These are phyloP conservation scores for Artemisia tridentata DNA, from an alignment of 129 eudicot species.

Conservation along the genomic window DNA sequence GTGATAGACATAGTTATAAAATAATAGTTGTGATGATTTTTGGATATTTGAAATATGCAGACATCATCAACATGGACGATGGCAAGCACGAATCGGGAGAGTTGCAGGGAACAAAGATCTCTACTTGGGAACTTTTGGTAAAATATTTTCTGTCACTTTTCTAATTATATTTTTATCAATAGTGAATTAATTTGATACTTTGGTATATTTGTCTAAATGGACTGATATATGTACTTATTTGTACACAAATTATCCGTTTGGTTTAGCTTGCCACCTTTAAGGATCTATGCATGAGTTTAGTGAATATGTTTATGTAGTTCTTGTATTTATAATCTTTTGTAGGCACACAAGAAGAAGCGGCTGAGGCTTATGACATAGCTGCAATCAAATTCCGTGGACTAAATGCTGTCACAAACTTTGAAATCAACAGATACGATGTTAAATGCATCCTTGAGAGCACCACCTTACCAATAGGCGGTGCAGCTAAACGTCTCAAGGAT, in stretches of 20 bases:
- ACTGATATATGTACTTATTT: too few relatives aligned
- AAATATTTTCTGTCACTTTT: neutral
- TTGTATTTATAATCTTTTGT: neutral
- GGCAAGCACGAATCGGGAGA: slow-evolving; percentile 99
- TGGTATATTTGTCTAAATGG: too few relatives aligned
- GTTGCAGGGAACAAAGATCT: slow-evolving; percentile 98
- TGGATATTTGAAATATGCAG: slow-evolving; percentile 29
- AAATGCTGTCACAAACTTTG: slow-evolving; percentile 89
- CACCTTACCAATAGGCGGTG: slow-evolving; percentile 80
- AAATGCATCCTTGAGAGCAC: slow-evolving; percentile 80
- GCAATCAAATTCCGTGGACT: slow-evolving; percentile 89
- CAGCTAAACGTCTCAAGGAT: slow-evolving; percentile 79
- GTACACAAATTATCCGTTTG: too few relatives aligned
- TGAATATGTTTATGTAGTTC: neutral
- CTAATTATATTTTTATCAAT: too few relatives aligned
- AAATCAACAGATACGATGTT: slow-evolving; percentile 80
- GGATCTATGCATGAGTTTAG: too few relatives aligned
- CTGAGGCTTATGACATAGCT: slow-evolving; percentile 96
- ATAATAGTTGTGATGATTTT: too few relatives aligned
- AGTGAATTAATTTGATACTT: too few relatives aligned
- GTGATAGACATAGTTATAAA: too few relatives aligned
- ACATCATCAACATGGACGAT: slow-evolving; percentile 97
- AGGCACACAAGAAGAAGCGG: slow-evolving; percentile 99
- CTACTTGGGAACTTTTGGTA: slow-evolving; percentile 94
- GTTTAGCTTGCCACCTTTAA: too few relatives aligned